Evolutionary conservation across 2,329 filamentous ascomycete species (phyloP).

Genomic region (Claviceps spartinae): DNA sequence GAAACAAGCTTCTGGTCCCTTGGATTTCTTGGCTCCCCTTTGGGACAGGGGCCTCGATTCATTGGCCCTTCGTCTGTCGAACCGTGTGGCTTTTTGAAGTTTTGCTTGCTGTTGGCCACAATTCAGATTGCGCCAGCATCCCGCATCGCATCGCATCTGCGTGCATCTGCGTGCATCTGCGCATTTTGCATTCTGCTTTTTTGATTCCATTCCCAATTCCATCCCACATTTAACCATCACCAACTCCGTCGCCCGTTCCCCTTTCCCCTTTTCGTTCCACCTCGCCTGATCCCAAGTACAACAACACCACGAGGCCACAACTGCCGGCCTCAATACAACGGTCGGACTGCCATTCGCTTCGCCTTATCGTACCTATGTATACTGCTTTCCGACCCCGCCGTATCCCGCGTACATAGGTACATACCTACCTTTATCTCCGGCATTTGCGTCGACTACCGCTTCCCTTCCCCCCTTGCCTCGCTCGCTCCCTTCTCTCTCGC

Average conservation of each 20-base stretch:
- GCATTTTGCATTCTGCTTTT: background rate
- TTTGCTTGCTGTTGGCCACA: background rate
- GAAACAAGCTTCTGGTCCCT: slow-evolving; percentile 1
- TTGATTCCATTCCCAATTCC: background rate
- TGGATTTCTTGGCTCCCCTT: background rate
- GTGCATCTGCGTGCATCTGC: background rate
- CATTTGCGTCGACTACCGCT: background rate
- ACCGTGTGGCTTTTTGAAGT: background rate
- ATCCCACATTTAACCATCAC: too few relatives aligned
- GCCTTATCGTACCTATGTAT: background rate
- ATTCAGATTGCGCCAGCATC: background rate
- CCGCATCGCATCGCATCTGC: background rate
- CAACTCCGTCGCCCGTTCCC: too few relatives aligned
- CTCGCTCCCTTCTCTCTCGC: background rate
- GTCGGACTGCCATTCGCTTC: background rate
- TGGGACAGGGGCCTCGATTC: background rate
- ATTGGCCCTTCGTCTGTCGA: background rate
- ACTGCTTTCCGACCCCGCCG: background rate
- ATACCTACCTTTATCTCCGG: background rate
- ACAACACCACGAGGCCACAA: background rate
- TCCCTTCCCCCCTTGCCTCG: background rate
- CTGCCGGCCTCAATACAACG: background rate
- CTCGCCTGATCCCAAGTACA: too few relatives aligned
- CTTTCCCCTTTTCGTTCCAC: background rate
- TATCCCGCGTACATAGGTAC: background rate